phyloP scores from a whole-genome alignment of 192 early-diverging fungal species.

The Coemansia interrupta region DNA sequence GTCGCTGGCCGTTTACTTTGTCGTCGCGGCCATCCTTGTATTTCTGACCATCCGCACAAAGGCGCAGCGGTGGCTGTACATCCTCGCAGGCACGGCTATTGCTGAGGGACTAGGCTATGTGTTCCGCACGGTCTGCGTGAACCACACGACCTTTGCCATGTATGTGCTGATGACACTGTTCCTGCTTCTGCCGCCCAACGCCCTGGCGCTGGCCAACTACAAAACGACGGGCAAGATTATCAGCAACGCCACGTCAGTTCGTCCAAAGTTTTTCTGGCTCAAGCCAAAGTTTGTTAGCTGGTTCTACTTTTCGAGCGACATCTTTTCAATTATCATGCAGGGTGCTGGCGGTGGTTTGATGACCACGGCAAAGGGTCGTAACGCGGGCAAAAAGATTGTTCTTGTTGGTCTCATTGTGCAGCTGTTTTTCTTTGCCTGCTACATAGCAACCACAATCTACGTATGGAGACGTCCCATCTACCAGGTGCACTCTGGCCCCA shows the following conservation, averaged over 20 bases:
- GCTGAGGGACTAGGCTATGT: slow-evolving; percentile 33
- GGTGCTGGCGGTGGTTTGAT: slow-evolving; percentile 52
- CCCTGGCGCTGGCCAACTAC: slow-evolving; percentile 42
- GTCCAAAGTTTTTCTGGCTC: slow-evolving; percentile 25
- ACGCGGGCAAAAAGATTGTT: slow-evolving; percentile 39
- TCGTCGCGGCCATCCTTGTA: slow-evolving; percentile 10
- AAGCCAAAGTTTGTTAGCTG: slow-evolving; percentile 38
- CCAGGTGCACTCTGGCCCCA: slow-evolving; percentile 5
- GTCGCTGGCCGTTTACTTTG: slow-evolving; percentile 19
- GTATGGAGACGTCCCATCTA: slow-evolving; percentile 33
- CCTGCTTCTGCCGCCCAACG: slow-evolving; percentile 34
- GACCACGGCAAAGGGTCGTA: slow-evolving; percentile 7
- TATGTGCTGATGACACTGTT: slow-evolving; percentile 43
- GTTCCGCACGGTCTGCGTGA: slow-evolving; percentile 35
- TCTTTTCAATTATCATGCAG: slow-evolving; percentile 48
- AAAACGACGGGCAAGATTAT: slow-evolving; percentile 36
- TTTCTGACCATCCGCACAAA: slow-evolving; percentile 15
- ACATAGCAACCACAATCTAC: slow-evolving; percentile 23
- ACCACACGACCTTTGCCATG: slow-evolving; percentile 33
- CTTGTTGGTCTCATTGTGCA: slow-evolving; percentile 43
- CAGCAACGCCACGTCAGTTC: not conserved
- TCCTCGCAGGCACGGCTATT: slow-evolving; percentile 32
- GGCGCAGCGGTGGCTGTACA: slow-evolving; percentile 35
- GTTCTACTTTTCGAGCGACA: slow-evolving; percentile 51
- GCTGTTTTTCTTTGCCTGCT: slow-evolving; percentile 47